Conservation (phyloP, 164 flowering plant genomes). For the Nymphaea colorata region DNA sequence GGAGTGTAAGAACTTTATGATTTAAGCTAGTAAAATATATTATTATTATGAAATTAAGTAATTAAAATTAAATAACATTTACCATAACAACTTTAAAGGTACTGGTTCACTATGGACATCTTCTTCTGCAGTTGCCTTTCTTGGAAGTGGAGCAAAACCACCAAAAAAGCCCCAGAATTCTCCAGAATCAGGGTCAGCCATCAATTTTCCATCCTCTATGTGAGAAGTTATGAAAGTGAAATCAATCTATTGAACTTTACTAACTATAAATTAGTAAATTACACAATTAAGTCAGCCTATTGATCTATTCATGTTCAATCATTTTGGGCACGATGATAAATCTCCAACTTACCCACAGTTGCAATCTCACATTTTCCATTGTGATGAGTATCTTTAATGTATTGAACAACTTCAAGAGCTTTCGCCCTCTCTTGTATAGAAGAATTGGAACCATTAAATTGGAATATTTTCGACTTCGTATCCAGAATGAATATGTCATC, state of each 20-base stretch:
- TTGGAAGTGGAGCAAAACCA: constrained; percentile 98
- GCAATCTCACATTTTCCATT: constrained; percentile 98
- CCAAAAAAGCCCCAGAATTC: constrained; percentile 98
- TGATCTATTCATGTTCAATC: background rate
- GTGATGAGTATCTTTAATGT: constrained; percentile 89
- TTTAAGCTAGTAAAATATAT: too few species aligned
- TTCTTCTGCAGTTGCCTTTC: constrained; percentile 53
- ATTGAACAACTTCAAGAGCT: constrained; percentile 95
- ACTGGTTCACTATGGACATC: constrained; percentile 29
- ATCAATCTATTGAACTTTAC: background rate
- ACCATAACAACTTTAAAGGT: constrained; percentile 55
- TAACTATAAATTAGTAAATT: too few species aligned
- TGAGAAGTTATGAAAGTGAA: background rate
- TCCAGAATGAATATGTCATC: constrained; percentile 94
- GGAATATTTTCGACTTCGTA: constrained; percentile 88
- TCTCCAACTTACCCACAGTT: constrained; percentile 58
- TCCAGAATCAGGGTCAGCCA: constrained; percentile 98
- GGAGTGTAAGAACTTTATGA: too few species aligned
- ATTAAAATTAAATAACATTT: constrained; percentile 4
- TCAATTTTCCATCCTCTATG: constrained; percentile 92
- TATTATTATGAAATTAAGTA: too few species aligned
- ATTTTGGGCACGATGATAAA: constrained; percentile 1
- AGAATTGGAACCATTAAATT: constrained; percentile 95
- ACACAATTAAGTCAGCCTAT: too few species aligned
- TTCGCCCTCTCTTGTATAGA: constrained; percentile 99